Conservation (phyloP, 306 rosid species). For the Vigna angularis region DNA sequence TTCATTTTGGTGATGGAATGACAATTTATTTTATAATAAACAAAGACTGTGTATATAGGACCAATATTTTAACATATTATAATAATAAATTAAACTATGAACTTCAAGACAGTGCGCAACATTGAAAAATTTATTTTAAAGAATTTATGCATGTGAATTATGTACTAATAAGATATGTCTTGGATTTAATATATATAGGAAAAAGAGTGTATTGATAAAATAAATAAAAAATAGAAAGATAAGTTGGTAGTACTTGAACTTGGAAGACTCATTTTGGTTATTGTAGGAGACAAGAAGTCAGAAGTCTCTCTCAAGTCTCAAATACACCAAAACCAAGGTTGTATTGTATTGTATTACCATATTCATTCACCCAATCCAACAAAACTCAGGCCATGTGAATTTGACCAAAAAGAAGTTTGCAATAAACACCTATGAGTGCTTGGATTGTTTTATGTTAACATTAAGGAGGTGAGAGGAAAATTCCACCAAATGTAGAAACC, state of each 20-base stretch:
- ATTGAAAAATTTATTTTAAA: constrained; percentile 5
- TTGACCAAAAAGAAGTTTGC: not conserved
- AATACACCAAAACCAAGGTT: not conserved
- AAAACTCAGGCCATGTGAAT: not conserved
- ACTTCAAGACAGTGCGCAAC: not conserved
- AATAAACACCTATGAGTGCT: too few relatives aligned
- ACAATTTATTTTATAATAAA: not conserved
- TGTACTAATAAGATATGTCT: not conserved
- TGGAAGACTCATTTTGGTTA: not conserved
- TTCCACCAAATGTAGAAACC: too few relatives aligned
- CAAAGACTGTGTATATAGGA: not conserved
- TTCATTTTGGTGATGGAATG: not conserved
- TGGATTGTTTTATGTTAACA: too few relatives aligned
- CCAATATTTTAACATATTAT: not conserved
- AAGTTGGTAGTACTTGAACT: not conserved
- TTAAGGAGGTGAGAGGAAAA: too few relatives aligned
- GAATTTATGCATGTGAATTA: not conserved
- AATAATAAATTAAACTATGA: not conserved
- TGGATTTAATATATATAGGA: not conserved
- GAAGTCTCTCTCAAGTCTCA: not conserved
- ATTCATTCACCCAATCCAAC: constrained; percentile 35
- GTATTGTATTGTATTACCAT: not conserved
- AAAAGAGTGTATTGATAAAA: not conserved
- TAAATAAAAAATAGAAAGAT: not conserved
- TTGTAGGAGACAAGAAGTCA: constrained; percentile 26